Evolutionary conservation across 352 stramenopile species (phyloP), one percentile per base, ranked within the genome.

Genomic region (Globisporangium splendens): DNA sequence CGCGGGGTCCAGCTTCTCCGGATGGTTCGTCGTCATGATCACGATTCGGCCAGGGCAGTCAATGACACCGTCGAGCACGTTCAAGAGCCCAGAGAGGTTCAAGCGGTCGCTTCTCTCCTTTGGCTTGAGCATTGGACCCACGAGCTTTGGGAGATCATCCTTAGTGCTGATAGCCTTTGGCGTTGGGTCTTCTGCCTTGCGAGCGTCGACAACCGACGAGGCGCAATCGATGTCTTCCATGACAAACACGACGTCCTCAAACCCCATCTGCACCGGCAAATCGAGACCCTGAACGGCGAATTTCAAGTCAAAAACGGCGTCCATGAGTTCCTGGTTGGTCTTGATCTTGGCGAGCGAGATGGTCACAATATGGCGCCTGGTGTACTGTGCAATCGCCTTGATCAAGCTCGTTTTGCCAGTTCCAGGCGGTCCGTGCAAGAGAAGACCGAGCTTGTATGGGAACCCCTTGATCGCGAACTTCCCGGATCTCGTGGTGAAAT

Each of bases 11-110:
- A 96, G 73, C 39, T 78, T 81, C 65, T 96, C 88, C 1, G 84
- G 88, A 62, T 95, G 83, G 72, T 96, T 96, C 18, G 80, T 91
- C 13, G 88, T 93, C 75, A 94, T 91, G 65, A 96, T 86, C 0
- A 95, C 69, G 48, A 96, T 96, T 28, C 84, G 72, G 11, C 75
- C 83, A 10, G 80, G 77, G 35, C 69, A 83, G 58, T 95, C 83
- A n/a, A 91, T 79, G 11, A 96, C 76, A 12, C 88, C 88, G 66
- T 96, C 88, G 0, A 96, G 65, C 2, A 90, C 83, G 48, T 96
- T 94, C 3, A 96, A 59, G n/a, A 96, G 68, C 3, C 85, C 83
- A 10, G 70, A 66, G 5, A 93, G 62, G 39, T 80, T 87, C 13
- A 93, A 68, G 28, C 28, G 28, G 28, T 35, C 28, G 28, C 28